Evolutionary conservation across 805 yeast genomes (phyloP), one percentile per base, ranked within the genome.

Genomic region (Metschnikowia sp.): DNA sequence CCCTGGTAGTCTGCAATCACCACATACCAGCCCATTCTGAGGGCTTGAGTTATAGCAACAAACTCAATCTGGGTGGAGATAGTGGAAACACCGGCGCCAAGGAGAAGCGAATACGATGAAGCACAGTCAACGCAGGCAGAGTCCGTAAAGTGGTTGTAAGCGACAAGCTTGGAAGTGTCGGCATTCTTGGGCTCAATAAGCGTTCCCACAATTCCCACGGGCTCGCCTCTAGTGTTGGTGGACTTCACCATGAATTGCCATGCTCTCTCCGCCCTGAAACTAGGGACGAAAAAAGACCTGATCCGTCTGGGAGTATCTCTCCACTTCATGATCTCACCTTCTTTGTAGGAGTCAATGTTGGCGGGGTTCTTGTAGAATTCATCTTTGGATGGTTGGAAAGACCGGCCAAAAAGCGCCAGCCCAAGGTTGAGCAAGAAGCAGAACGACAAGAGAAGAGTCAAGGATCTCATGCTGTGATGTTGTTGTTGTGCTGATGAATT

Each of bases 1-100:
- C 74, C 73, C 44, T 68, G 68, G 43, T 66, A 65, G 50, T 68
- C 72, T 1, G 73, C 54, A 1, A 63, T 61, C 4, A 68, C 68
- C 18, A 15, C 18, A 2, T 15, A 15, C 18, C 18, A 15, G 18
- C 18, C 18, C 18, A 15, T 15, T 15, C 47, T 54, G 13, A 59
- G 47, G 4, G 47, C 53, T 1, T 49, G 36, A 32, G 46, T 42
- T 34, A 53, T 35, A 13, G 53, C 33, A 18, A 42, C 34, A 49
- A 53, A 45, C 33, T 60, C 62, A 12, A 49, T 35, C 40, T 59
- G 59, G 6, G 49, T 13, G 15, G 30, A 41, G 4, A 55, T n/a
- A 11, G 58, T 53, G 32, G 18, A 15, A 15, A 15, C 18, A 15
- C 18, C 18, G 18, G 18, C 18, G 2, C 18, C 18, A 15, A 15